phyloP scores from a whole-genome alignment of 441 rosid genomes.

The Gossypium davidsonii region DNA sequence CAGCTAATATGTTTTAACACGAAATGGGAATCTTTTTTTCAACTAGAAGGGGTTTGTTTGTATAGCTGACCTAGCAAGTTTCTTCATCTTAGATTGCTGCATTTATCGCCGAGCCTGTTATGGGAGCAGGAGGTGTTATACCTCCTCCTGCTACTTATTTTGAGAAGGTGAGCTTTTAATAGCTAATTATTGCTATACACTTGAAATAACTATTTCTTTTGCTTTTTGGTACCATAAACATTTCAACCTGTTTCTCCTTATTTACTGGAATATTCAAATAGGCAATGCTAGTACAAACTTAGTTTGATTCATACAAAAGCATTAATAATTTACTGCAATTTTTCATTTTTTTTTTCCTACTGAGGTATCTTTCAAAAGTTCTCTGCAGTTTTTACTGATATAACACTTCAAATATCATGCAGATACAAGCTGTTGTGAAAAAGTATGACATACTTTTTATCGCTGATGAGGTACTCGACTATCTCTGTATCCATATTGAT shows the following conservation, averaged over 20 bases:
- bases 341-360: neutral
- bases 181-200: neutral
- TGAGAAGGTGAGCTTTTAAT: constrained; percentile 57
- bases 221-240: neutral
- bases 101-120: constrained; percentile 94
- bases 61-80: constrained; percentile 17
- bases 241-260: neutral
- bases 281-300: neutral
- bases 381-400: constrained; percentile 1
- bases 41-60: constrained; percentile 1
- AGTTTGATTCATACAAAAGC: neutral
- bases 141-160: constrained; percentile 96
- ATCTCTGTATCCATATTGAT: neutral
- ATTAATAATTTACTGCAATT: neutral
- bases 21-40: neutral
- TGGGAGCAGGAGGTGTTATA: constrained; percentile 99
- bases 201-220: constrained; percentile 1
- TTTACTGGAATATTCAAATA: neutral
- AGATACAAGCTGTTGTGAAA: constrained; percentile 86
- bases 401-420: constrained; percentile 19
- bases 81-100: constrained; percentile 75
- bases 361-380: neutral
- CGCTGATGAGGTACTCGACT: constrained; percentile 75
- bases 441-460: constrained; percentile 83
- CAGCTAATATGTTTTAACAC: neutral